Conservation (phyloP, 148 eudicot genomes). For the Rhododendron henanense region DNA sequence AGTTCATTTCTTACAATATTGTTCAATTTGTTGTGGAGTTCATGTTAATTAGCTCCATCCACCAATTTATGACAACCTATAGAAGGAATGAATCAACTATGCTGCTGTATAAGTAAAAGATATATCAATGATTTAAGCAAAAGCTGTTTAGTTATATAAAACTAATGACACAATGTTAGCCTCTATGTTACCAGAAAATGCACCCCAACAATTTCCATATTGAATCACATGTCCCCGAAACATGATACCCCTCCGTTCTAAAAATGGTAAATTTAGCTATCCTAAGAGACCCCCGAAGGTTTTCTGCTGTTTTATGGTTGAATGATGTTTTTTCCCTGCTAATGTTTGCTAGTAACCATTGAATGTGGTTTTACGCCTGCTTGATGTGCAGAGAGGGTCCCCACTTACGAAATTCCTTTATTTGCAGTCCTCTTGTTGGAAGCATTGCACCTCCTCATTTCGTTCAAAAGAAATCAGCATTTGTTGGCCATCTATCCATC, state of each 20-base stretch:
- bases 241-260: background rate
- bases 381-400: background rate
- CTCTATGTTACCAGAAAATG: background rate
- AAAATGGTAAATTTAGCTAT: background rate
- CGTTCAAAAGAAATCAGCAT: slow-evolving; percentile 34
- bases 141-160: background rate
- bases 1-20: background rate
- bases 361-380: background rate
- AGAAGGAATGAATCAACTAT: background rate
- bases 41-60: background rate
- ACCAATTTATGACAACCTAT: background rate
- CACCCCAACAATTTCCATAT: background rate
- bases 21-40: background rate
- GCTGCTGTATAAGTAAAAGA: background rate
- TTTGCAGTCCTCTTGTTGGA: slow-evolving; percentile 62
- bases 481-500: slow-evolving; percentile 53
- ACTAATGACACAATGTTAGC: background rate
- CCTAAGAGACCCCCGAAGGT: background rate
- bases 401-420: background rate
- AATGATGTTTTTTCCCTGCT: background rate
- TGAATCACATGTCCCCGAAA: too few relatives aligned
- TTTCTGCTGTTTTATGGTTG: background rate
- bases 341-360: background rate
- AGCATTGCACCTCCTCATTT: slow-evolving; percentile 16
- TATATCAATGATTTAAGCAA: background rate